A percentile compares a stretch with the other conserved stretches of the same genome.
Evolutionary conservation across 192 early-diverging fungal species (phyloP).

Genomic region (Coemansia sp.): DNA sequence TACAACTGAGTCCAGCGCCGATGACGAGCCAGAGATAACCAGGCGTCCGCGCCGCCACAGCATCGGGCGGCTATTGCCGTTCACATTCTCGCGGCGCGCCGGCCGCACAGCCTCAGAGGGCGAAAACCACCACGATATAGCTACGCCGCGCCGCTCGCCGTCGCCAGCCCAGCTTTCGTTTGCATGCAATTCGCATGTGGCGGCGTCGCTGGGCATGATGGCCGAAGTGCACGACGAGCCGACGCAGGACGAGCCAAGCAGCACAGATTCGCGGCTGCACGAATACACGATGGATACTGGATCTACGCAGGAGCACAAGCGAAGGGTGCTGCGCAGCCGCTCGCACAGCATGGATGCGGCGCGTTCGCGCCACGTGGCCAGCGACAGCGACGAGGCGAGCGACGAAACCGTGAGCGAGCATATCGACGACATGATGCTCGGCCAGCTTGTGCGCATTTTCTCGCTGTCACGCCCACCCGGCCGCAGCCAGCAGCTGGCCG

Average conservation of each 20-base stretch:
- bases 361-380: background rate
- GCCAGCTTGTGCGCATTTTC: slow-evolving; percentile 38
- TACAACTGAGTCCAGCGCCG: too few species aligned
- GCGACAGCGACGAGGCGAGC: background rate
- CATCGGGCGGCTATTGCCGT: background rate
- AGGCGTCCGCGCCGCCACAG: background rate
- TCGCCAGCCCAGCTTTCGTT: background rate
- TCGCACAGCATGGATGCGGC: too few species aligned
- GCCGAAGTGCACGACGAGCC: background rate
- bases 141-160: too few species aligned
- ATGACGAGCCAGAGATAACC: too few species aligned
- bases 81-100: background rate
- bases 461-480: slow-evolving; percentile 22
- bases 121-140: too few species aligned
- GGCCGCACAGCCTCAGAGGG: background rate
- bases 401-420: background rate
- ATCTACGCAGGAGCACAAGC: too few species aligned
- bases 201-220: background rate
- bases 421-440: slow-evolving; percentile 19
- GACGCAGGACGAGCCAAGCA: too few species aligned
- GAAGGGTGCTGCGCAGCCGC: too few species aligned
- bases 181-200: background rate
- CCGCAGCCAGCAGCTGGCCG: slow-evolving; percentile 39
- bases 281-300: background rate
- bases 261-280: background rate